Percentiles rank a stretch among this genome's conserved stretches.
phyloP scores from a whole-genome alignment of 1,139 yeast species.

The Candida sanyaensis region DNA sequence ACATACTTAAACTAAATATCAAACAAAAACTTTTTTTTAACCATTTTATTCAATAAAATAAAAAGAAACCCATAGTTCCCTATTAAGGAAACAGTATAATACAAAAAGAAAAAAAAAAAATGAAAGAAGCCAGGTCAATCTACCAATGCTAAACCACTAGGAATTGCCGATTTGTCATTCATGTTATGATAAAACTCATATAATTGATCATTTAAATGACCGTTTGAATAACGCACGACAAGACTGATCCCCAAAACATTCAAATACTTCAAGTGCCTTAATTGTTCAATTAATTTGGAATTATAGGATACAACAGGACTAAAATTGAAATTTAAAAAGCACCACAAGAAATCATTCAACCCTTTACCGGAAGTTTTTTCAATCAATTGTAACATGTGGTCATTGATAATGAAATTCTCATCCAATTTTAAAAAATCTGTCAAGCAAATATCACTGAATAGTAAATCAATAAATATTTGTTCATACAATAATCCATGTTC shows the following conservation, averaged over 20 bases:
- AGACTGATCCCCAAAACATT: slow-evolving; percentile 11
- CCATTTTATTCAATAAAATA: too few relatives aligned
- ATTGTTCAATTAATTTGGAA: slow-evolving; percentile 10
- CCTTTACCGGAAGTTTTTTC: slow-evolving; percentile 10
- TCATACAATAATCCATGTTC: slow-evolving; percentile 11
- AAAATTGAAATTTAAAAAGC: slow-evolving; percentile 11
- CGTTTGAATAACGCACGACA: slow-evolving; percentile 6
- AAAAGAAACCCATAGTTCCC: neutral
- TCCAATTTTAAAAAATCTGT: slow-evolving; percentile 11
- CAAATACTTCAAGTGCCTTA: slow-evolving; percentile 10
- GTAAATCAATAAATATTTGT: slow-evolving; percentile 6
- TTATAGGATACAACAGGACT: slow-evolving; percentile 10
- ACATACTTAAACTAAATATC: neutral
- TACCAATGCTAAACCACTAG: slow-evolving; percentile 7
- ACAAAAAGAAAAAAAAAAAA: slow-evolving; percentile 1
- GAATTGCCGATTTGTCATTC: slow-evolving; percentile 8
- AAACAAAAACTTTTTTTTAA: neutral
- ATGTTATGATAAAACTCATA: slow-evolving; percentile 10
- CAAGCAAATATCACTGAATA: slow-evolving; percentile 10
- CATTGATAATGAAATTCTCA: slow-evolving; percentile 11
- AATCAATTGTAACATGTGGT: slow-evolving; percentile 10
- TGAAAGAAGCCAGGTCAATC: neutral
- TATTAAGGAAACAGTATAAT: neutral
- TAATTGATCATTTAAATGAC: neutral
- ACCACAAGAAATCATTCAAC: slow-evolving; percentile 10